Percentiles rank a stretch among this genome's conserved stretches.
Conservation (phyloP, 805 yeast species). For the Blastobotrys americana region DNA sequence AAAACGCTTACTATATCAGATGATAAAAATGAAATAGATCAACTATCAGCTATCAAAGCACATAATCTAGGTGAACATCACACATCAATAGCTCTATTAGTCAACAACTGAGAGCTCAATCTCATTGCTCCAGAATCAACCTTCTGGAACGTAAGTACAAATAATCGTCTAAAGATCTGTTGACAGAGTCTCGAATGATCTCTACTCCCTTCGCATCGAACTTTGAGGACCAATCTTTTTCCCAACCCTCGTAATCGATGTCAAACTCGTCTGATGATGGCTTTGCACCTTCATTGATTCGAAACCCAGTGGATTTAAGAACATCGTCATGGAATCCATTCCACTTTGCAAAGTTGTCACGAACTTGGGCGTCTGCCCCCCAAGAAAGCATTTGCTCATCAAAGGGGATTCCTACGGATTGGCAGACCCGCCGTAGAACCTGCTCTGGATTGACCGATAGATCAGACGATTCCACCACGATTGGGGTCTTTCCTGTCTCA, state of each 20-base stretch:
- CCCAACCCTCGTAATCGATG: constrained; percentile 20
- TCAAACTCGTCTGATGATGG: constrained; percentile 7
- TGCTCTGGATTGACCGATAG: constrained; percentile 16
- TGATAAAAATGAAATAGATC: neutral
- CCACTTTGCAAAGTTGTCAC: constrained; percentile 21
- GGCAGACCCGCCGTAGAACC: constrained; percentile 17
- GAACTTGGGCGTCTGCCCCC: constrained; percentile 16
- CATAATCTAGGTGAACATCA: too few species aligned
- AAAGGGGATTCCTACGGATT: constrained; percentile 15
- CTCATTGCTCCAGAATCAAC: neutral
- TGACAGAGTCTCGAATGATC: constrained; percentile 15
- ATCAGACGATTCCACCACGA: constrained; percentile 21
- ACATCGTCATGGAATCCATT: constrained; percentile 24
- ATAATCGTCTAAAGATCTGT: constrained; percentile 20
- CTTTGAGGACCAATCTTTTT: constrained; percentile 17
- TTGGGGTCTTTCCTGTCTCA: constrained; percentile 7
- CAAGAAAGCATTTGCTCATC: constrained; percentile 19
- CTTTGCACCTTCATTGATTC: neutral
- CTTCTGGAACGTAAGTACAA: constrained; percentile 16
- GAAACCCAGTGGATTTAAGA: constrained; percentile 19
- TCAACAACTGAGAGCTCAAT: too few species aligned
- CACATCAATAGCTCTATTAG: too few species aligned
- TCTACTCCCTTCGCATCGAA: constrained; percentile 13
- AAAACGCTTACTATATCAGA: neutral
- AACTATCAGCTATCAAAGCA: neutral